A percentile compares a stretch with the other conserved stretches of the same genome.
These are phyloP conservation scores for Rhododendron ovatum DNA, from an alignment of 148 eudicot genomes.

Conservation along the genomic window DNA sequence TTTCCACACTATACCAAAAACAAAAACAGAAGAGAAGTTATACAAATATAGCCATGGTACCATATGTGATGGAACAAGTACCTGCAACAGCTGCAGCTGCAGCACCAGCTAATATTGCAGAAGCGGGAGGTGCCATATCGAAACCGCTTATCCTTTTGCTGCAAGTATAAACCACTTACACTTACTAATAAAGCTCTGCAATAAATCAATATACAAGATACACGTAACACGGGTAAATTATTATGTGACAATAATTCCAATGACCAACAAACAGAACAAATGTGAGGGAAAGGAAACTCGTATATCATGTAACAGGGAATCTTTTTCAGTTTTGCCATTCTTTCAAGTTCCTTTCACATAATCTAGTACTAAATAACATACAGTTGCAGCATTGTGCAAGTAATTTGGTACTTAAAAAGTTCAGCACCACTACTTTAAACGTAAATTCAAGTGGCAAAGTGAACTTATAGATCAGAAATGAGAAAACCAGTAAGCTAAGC, in stretches of 20 bases:
- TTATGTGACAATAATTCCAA: too few species aligned
- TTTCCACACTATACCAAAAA: constrained; percentile 76
- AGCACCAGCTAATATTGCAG: constrained; percentile 70
- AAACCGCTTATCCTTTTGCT: constrained; percentile 97
- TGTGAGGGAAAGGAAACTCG: background rate
- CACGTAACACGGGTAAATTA: background rate
- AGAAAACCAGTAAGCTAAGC: background rate
- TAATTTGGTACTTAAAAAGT: background rate
- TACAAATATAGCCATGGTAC: constrained; percentile 23
- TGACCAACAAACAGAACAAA: background rate
- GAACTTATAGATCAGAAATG: background rate
- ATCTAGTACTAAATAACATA: background rate
- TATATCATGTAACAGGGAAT: background rate
- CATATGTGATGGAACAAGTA: constrained; percentile 27
- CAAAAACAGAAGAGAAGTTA: constrained; percentile 50
- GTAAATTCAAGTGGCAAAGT: background rate
- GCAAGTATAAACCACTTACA: constrained; percentile 29
- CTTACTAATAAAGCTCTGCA: background rate
- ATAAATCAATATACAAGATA: background rate
- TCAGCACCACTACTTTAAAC: background rate
- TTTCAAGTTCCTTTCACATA: background rate
- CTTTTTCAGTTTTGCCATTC: background rate
- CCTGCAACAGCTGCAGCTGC: constrained; percentile 42
- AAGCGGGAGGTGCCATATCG: constrained; percentile 96
- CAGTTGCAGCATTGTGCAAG: background rate